Conservation (phyloP, 345 rosid species). For the Clausena lansium region DNA sequence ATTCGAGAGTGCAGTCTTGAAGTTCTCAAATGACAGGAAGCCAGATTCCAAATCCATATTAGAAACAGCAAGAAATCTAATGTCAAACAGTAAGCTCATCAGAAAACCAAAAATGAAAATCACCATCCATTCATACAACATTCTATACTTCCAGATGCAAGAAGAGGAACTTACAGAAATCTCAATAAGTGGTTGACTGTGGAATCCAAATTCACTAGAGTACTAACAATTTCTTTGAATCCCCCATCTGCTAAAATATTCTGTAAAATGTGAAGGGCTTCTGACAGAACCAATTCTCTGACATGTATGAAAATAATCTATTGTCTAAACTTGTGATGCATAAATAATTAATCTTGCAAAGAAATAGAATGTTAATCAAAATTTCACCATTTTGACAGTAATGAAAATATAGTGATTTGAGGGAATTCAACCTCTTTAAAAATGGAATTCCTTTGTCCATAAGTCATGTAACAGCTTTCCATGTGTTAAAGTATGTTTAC, state of each 20-base stretch:
- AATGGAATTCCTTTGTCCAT: background rate
- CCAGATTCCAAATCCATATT: constrained; percentile 60
- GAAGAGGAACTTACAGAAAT: constrained; percentile 64
- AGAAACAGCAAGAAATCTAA: constrained; percentile 75
- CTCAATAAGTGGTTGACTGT: constrained; percentile 59
- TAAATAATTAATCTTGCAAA: background rate
- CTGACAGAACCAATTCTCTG: background rate
- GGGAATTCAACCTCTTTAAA: background rate
- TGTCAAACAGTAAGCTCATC: constrained; percentile 20
- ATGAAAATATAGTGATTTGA: background rate
- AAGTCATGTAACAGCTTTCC: background rate
- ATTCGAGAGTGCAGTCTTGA: constrained; percentile 64
- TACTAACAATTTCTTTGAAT: constrained; percentile 58
- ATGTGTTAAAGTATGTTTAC: background rate
- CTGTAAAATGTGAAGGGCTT: constrained; percentile 50
- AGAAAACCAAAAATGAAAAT: constrained; percentile 15
- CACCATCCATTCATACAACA: constrained; percentile 16
- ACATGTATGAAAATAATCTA: background rate
- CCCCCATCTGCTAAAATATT: constrained; percentile 56
- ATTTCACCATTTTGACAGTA: background rate
- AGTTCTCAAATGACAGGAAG: constrained; percentile 70
- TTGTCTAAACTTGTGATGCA: background rate
- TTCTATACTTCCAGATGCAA: background rate
- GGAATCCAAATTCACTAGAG: constrained; percentile 45
- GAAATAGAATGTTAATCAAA: background rate